Percentiles rank a stretch among this genome's conserved stretches.
phyloP scores from a whole-genome alignment of 305 asterid species.

The Ajuga reptans region DNA sequence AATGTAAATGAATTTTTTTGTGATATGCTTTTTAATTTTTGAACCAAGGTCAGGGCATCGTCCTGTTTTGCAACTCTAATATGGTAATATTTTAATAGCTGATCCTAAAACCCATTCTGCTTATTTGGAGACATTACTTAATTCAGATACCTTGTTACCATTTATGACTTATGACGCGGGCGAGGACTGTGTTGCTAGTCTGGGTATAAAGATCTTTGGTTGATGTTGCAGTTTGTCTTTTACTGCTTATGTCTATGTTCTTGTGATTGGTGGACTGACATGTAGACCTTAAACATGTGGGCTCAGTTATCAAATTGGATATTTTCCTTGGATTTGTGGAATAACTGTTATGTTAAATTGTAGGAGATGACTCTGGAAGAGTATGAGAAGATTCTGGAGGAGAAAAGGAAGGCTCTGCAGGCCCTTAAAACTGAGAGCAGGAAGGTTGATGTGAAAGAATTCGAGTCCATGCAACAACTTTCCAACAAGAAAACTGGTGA shows the following conservation, averaged over 20 bases:
- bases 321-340: neutral
- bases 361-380: conserved; percentile 96
- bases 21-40: too few species aligned
- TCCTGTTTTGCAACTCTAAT: neutral
- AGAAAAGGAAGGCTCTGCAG: conserved; percentile 67
- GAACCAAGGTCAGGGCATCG: too few species aligned
- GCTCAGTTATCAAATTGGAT: neutral
- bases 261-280: neutral
- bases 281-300: neutral
- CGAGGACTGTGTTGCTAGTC: too few species aligned
- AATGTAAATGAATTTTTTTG: too few species aligned
- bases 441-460: conserved; percentile 73
- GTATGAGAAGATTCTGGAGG: conserved; percentile 77
- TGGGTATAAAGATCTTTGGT: too few species aligned
- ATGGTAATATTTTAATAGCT: neutral
- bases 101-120: neutral
- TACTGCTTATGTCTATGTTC: neutral
- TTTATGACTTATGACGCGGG: too few species aligned
- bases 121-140: neutral
- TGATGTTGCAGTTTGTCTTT: too few species aligned
- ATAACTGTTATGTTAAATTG: neutral
- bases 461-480: conserved; percentile 73
- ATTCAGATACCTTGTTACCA: neutral
- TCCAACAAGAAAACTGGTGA: conserved; percentile 66
- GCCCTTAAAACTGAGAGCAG: conserved; percentile 62